Percentiles rank a stretch among this genome's conserved stretches.
These are phyloP conservation scores for Mortierella sp. DNA, from an alignment of 371 early-diverging fungal genomes.

Conservation along the genomic window DNA sequence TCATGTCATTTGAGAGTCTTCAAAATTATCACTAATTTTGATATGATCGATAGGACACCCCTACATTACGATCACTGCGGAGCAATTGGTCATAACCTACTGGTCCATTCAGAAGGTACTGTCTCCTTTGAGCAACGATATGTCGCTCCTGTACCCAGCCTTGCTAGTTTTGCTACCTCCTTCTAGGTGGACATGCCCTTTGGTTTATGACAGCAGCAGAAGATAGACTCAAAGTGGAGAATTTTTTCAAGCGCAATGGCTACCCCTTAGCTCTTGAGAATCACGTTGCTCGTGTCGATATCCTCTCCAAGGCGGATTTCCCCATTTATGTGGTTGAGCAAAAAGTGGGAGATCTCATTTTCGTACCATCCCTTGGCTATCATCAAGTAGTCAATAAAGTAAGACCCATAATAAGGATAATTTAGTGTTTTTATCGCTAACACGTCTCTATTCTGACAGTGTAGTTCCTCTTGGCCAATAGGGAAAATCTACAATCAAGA, in stretches of 20 bases:
- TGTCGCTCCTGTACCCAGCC: neutral
- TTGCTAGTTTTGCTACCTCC: neutral
- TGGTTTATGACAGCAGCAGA: conserved; percentile 54
- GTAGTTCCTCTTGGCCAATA: conserved; percentile 1
- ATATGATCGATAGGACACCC: conserved; percentile 34
- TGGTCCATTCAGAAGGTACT: conserved; percentile 42
- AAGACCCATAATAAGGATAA: neutral
- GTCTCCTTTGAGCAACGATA: neutral
- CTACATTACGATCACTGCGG: conserved; percentile 55
- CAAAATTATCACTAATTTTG: no score
- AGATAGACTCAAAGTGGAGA: conserved; percentile 30
- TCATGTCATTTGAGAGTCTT: no score
- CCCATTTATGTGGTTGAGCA: conserved; percentile 52
- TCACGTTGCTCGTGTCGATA: conserved; percentile 38
- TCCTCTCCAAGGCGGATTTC: conserved; percentile 40
- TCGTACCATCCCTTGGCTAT: conserved; percentile 51
- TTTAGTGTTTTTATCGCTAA: no score
- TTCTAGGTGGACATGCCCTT: conserved; percentile 26
- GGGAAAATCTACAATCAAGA: conserved; percentile 52
- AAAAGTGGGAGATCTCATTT: conserved; percentile 52
- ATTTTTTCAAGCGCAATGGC: conserved; percentile 24
- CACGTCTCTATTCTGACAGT: no score
- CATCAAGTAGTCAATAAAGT: conserved; percentile 55
- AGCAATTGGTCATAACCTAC: conserved; percentile 56
- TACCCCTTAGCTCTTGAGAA: conserved; percentile 48